Percentiles rank a stretch among this genome's conserved stretches.
Conservation (phyloP, 768 basidiomycete genomes). For the Mycena alexandri region DNA sequence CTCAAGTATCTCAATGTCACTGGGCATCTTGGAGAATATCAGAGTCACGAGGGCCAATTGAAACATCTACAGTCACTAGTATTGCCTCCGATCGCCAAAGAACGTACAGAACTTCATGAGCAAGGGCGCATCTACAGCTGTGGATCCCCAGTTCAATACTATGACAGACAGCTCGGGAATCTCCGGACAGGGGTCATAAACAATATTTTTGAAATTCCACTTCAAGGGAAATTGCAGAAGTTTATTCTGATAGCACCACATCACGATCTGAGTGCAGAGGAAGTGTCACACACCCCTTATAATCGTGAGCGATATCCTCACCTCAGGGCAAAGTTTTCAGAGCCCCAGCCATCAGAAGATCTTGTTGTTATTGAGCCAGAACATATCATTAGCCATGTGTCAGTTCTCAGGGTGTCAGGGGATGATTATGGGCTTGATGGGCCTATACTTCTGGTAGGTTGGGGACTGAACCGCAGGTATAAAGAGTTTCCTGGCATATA, state of each 20-base stretch:
- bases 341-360: not conserved
- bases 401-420: not conserved
- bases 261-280: not conserved
- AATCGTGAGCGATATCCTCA: not conserved
- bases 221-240: not conserved
- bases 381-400: constrained; percentile 2
- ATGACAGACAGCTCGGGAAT: too few species aligned
- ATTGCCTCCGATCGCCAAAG: constrained; percentile 4
- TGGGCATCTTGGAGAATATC: not conserved
- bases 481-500: too few species aligned
- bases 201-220: constrained; percentile 1
- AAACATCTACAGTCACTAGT: not conserved
- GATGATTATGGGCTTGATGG: not conserved
- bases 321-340: not conserved
- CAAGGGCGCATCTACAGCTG: constrained; percentile 1
- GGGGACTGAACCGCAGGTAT: constrained; percentile 2
- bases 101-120: not conserved
- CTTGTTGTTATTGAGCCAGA: constrained; percentile 1
- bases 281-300: not conserved
- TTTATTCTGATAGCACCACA: constrained; percentile 3
- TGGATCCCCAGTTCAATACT: too few species aligned
- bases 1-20: not conserved
- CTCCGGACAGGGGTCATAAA: constrained; percentile 8
- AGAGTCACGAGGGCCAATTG: not conserved
- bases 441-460: not conserved